Base-by-base conservation (phyloP, 306 rosid species). In the Erythrophleum fordii region DNA sequence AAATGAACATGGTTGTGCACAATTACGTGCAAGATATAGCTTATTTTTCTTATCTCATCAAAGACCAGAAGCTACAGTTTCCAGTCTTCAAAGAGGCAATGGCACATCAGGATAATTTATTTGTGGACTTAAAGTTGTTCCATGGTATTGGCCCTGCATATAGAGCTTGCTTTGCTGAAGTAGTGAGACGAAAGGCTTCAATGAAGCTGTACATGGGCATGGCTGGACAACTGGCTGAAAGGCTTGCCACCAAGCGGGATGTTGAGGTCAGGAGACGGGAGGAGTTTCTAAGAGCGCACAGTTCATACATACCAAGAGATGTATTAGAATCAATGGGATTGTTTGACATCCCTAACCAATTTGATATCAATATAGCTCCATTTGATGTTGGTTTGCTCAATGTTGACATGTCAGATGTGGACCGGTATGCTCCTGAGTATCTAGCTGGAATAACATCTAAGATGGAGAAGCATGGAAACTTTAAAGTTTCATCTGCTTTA, bases 211-310 rank as follows among this genome's bases (percentile, higher is more conserved):
- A 93, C 94, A 93, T 93, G 99, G 99, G 99, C 61, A 84, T 93
- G 98, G 99, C 99, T 34, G 99, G 99, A 56, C 97, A 90, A 80
- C 56, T 95, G 86, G 97, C 99, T 84, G 99, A 95, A 91, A 93
- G 78, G 76, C 92, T 95, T 80, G 97, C 98, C 42, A 85, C 86
- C 45, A 93, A 88, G 84, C 87, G 97, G 77, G 99, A 95, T 81
- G 86, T 68, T 72, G 99, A 95, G 81, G 83, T 88, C 16, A 83
- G 86, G 75, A 90, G 85, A 72, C 90, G 98, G 34, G 93, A 90
- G 70, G 95, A 89, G 80, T 95, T 95, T 90, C 60, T 93, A 80
- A 89, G 89, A 80, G 73, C 58, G 34, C 92, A 88, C 73, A 52
- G 88, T 81, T 67, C 84, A 73, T 89, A 87, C 89, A 87, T 95